Evolutionary conservation across 345 rosid species (phyloP), one percentile per base, ranked within the genome.

Genomic region (Lumnitzera littorea): DNA sequence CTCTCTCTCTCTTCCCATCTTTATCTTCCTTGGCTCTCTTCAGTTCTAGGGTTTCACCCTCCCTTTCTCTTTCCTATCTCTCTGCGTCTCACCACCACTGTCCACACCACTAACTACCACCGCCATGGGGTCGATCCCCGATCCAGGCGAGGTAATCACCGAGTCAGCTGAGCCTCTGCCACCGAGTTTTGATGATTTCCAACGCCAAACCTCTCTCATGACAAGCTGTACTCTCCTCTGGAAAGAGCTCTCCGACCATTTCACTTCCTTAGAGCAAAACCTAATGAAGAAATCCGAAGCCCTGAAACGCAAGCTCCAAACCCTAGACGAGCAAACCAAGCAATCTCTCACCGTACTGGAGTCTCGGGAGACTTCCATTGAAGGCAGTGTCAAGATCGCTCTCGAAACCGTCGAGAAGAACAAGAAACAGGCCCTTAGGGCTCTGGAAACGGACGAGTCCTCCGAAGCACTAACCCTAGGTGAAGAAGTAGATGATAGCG

Each of bases 171-270:
- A 65, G 64, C 60, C 55, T 25, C 50, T 50, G 29, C 49, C 51
- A 72, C 96, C 96, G 69, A 81, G 87, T 66, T 94, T 94, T 78
- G 99, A 90, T 57, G 97, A 94, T 72, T 94, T 94, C 78, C 91
- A 90, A 83, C 78, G 86, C 46, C 99, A 94, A 62, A 69, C 95
- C 31, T 90, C 99, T 16, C 70, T 94, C 64, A 94, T 94, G 99
- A 86, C 91, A n/a, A 85, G 91, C 86, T 94, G 99, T 69, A 90
- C 96, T 41, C 96, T 94, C 29, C 85, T 94, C 36, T 94, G 99
- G 99, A 83, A 88, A 62, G 99, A 94, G 70, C 97, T 94, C 62
- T 94, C 99, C 23, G 99, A 94, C 70, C 99, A 90, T 80, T 88
- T 94, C 78, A 81, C 88, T 46, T 77, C 95, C 11, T 70, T 94